Base-by-base conservation (phyloP, 2,329 filamentous ascomycete genomes). In the Escovopsis sp. region DNA sequence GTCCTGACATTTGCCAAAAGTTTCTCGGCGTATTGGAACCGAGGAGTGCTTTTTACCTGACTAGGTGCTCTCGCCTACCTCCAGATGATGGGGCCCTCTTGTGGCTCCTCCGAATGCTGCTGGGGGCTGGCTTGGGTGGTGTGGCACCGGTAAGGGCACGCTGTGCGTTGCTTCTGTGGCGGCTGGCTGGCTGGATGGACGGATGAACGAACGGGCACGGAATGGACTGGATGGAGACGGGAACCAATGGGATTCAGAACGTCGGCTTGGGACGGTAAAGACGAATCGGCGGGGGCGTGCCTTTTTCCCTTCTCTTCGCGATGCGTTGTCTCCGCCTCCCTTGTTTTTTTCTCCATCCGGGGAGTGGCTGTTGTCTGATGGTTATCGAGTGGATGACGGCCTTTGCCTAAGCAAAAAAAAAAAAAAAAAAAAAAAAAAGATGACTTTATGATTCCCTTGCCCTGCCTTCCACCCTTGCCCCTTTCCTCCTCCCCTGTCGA, bases 21-120 rank as follows among this genome's bases (percentile, higher is more conserved):
- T 58, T 53, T 60, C 55, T 62, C 56, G 59, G 59, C 54, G 51
- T 50, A 49, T 46, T 49, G 55, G 53, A 55, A 54, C 56, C 57
- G 60, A 60, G 56, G 9, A 57, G 15, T 55, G 58, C 54, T 43
- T 51, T 53, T 9, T 5, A 47, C 51, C 52, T 53, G 54, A 53
- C 51, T 44, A 45, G 38, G 46, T 47, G 45, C 47, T 48, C 41
- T 45, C 47, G 47, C 42, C 42, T 48, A 39, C 44, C 45, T 46
- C 42, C 33, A 36, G 33, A 44, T 46, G 37, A 30, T 6, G 6
- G 26, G 9, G 26, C 6, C 26, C n/a, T 30, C 26, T 30, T 46
- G 50, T 44, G 45, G 43, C 45, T 49, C 40, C 42, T 34, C 47
- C 53, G 51, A 53, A 53, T 52, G 54, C 43, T 48, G 46, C 56